A percentile compares a stretch with the other conserved stretches of the same genome.
Conservation (phyloP, 179 eudicot species). For the Beta corolliflora region DNA sequence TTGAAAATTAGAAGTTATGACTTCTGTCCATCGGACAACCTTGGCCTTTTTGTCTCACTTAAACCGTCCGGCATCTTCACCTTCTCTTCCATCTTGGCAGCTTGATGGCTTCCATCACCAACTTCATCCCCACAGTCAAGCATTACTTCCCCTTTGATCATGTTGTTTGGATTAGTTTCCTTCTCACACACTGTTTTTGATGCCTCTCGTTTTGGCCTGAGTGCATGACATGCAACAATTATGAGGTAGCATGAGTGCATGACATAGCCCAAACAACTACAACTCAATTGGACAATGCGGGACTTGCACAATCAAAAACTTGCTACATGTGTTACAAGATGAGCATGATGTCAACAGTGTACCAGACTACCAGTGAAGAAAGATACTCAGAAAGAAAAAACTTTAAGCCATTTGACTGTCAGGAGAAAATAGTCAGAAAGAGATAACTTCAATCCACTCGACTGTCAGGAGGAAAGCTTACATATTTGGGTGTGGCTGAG, state of each 20-base stretch:
- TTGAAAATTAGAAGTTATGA: background rate
- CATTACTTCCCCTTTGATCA: background rate
- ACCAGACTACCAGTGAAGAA: background rate
- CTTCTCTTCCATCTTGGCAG: background rate
- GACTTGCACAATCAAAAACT: too few relatives aligned
- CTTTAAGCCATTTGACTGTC: background rate
- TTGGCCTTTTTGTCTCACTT: constrained; percentile 24
- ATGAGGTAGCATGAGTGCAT: background rate
- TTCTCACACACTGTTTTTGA: constrained; percentile 6
- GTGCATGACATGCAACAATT: background rate
- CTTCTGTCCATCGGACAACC: constrained; percentile 15
- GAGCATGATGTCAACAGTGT: background rate
- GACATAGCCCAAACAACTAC: background rate
- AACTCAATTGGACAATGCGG: background rate
- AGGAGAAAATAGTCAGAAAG: background rate
- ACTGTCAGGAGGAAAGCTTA: constrained; percentile 18
- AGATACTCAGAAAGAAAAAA: background rate
- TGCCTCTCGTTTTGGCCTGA: constrained; percentile 11
- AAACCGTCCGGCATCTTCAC: background rate
- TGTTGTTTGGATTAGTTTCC: background rate
- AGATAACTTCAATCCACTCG: background rate
- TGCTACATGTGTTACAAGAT: too few relatives aligned
- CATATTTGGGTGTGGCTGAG: constrained; percentile 15
- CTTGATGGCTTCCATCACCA: background rate
- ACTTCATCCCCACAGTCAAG: constrained; percentile 5